Conservation (phyloP, 2,329 filamentous ascomycete species). For the Colletotrichum tanaceti region DNA sequence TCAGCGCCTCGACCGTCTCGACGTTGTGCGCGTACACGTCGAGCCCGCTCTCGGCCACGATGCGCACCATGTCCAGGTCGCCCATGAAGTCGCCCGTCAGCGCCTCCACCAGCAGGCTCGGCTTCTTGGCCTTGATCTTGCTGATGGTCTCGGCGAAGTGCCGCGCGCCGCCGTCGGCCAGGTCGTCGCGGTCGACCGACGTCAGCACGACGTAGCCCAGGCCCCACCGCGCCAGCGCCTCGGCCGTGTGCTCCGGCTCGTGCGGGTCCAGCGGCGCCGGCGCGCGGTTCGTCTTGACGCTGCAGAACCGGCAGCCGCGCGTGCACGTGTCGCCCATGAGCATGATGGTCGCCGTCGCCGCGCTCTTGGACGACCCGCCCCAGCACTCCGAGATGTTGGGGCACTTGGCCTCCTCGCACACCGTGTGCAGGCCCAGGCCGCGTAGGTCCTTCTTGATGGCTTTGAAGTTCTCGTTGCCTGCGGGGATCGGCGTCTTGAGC, state of each 20-base stretch:
- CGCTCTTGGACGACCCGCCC: constrained; percentile 88
- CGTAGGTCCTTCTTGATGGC: constrained; percentile 94
- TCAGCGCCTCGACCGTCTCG: constrained; percentile 92
- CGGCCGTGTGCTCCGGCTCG: constrained; percentile 96
- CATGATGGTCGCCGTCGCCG: constrained; percentile 98
- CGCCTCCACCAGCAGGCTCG: constrained; percentile 82
- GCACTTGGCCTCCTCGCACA: constrained; percentile 97
- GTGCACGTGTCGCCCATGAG: constrained; percentile 99
- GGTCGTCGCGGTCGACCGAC: constrained; percentile 91
- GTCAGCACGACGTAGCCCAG: constrained; percentile 96
- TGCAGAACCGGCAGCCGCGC: constrained; percentile 95
- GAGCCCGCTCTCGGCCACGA: constrained; percentile 87
- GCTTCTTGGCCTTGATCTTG: constrained; percentile 88
- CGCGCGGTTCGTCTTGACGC: constrained; percentile 86
- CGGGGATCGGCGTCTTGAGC: constrained; percentile 96
- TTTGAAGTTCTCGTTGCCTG: constrained; percentile 84
- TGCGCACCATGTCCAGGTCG: constrained; percentile 84
- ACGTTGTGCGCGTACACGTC: constrained; percentile 98
- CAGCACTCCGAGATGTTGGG: constrained; percentile 99
- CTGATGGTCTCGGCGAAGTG: constrained; percentile 96
- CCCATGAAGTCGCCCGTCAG: constrained; percentile 90
- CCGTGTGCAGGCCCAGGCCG: constrained; percentile 90
- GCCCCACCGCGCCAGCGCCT: constrained; percentile 92
- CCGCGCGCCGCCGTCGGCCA: constrained; percentile 85
- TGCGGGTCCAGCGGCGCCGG: constrained; percentile 89